Base-by-base conservation (phyloP, 306 rosid species). In the Quercus agrifolia region DNA sequence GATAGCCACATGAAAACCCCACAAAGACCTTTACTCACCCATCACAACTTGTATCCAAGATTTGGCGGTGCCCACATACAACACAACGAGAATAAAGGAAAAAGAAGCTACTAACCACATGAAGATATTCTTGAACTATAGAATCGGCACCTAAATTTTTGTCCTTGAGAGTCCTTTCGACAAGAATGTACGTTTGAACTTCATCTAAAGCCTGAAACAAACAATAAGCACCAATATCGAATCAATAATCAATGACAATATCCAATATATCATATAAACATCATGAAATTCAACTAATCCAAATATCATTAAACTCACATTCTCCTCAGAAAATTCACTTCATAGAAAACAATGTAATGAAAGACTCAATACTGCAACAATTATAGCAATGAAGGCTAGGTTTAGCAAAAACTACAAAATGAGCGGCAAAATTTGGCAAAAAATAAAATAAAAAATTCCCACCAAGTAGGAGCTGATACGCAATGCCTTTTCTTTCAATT, bases 171-270 rank as follows among this genome's bases (percentile, higher is more conserved):
- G 83, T 81, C 88, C 95, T 88, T 81, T 90, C 92, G 2, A 87
- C 97, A 41, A 94, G 85, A 78, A 94, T 88, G 83, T 94, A 94
- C 0, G 95, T 91, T 76, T 94, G 99, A 77, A 94, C 91, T 83
- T 94, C 99, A 33, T 94, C 97, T 46, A 94, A 83, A 78, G 82
- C 79, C 97, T 94, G 89, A 74, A 85, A 81, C 74, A 83, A 77
- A 78, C 56, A 84, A 64, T 27, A 80, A 80, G 27, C 15, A 46
- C 70, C 73, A 74, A 70, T 12, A 67, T 57, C 74, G 74, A 67
- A 35, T 31, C 20, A 72, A 25, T 33, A 62, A 68, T 64, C 54
- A 44, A n/a, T 46, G 49, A 49, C 21, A 77, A 54, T 56, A 19
- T 33, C 64, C 2, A 0, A 23, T 23, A 14, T 2, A 61, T 61